Evolutionary conservation across 352 stramenopile genomes (phyloP).

Genomic region (Phytophthora palmivora): DNA sequence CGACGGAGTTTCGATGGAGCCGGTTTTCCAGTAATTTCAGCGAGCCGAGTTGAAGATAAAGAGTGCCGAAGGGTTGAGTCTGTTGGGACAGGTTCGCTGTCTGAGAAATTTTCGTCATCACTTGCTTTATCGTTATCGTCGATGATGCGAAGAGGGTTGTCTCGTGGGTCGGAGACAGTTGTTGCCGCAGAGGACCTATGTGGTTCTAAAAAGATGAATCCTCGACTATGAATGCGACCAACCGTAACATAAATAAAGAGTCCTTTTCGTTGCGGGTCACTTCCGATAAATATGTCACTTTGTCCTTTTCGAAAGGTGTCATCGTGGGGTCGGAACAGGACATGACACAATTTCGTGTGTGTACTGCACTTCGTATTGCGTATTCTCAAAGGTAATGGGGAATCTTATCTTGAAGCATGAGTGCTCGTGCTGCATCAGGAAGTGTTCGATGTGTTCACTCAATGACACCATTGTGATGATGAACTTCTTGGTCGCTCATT

Average conservation of each 20-base stretch:
- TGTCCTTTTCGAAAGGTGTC: slow-evolving; percentile 7
- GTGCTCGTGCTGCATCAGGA: neutral
- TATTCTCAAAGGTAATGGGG: slow-evolving; percentile 22
- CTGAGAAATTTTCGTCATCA: no score
- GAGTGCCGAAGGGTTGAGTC: no score
- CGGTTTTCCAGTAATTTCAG: no score
- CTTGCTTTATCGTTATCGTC: no score
- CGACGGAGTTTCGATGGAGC: no score
- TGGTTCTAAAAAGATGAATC: slow-evolving; percentile 6
- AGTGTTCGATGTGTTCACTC: slow-evolving; percentile 13
- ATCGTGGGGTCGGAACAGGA: neutral
- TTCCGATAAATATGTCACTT: slow-evolving; percentile 15
- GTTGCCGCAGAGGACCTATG: no score
- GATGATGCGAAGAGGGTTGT: no score
- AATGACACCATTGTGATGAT: slow-evolving; percentile 18
- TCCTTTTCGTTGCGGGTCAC: slow-evolving; percentile 14
- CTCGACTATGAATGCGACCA: slow-evolving; percentile 11
- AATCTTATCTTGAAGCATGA: slow-evolving; percentile 6
- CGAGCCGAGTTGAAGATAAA: no score
- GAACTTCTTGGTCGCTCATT: neutral
- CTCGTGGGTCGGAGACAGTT: neutral
- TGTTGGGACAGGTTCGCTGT: no score
- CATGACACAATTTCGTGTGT: neutral
- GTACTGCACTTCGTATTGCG: neutral
- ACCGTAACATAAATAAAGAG: slow-evolving; percentile 21